Evolutionary conservation across 2,329 filamentous ascomycete species (phyloP), one percentile per base, ranked within the genome.

Genomic region (Daldinia sp.): DNA sequence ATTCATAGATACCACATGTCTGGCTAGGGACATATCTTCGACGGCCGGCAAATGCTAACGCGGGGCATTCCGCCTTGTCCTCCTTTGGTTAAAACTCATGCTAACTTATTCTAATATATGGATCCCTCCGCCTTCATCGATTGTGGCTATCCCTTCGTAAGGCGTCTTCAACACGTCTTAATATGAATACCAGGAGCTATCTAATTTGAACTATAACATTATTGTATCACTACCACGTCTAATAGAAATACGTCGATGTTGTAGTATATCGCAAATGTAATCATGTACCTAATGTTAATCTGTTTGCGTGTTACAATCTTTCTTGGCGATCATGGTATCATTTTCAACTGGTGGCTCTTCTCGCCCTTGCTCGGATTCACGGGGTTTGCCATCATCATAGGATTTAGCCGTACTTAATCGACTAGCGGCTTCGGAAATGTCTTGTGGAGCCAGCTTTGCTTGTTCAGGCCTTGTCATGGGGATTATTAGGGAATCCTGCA

Each of bases 371-470:
- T 64, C 70, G 10, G 67, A 71, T 8, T 72, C 69, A 34, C 70
- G 72, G 49, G 74, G 70, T 27, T 72, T 71, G 51, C 72, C 72
- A 15, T 67, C 68, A 17, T 70, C 53, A 30, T 70, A 64, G 2
- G 68, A 64, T 15, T 56, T 61, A 0, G 66, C 58, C 9, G 65
- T 64, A 23, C 49, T 58, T 13, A 61, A 66, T 21, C 61, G 59
- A 25, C 57, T 60, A 4, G 64, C 57, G 7, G 48, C 35, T 47
- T 58, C 62, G 13, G 70, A 66, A 17, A 56, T 60, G 2, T 64
- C 48, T 49, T 58, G 61, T 25, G 64, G 56, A 27, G 53, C 23
- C 7, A 55, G 17, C 1, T 60, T 43, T 27, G 39, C 39, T 25
- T 62, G 58, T 3, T 43, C 41, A 9, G 65, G 65, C 17, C 64